These are phyloP conservation scores for Catenaria anguillulae DNA, from an alignment of 371 early-diverging fungal species.

Conservation along the genomic window DNA sequence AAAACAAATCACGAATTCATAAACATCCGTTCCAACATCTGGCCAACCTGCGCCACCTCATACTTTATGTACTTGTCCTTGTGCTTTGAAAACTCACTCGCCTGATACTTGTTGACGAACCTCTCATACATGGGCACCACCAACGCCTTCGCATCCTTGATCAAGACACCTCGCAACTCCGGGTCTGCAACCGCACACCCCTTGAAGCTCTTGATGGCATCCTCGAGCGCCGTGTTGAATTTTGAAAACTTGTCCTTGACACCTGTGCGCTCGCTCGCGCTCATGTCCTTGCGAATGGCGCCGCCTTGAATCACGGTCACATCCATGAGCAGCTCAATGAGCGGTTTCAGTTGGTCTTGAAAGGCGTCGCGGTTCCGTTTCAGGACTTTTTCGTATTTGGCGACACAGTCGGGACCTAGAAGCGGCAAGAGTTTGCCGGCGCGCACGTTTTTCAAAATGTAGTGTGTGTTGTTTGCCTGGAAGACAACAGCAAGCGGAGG, in stretches of 20 bases:
- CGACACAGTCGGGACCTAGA: not conserved
- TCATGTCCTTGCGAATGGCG: not conserved
- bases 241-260: conserved; percentile 6
- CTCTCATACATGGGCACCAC: conserved; percentile 5
- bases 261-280: not conserved
- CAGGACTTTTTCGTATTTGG: not conserved
- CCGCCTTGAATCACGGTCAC: conserved; percentile 3
- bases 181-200: conserved; percentile 1
- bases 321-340: not conserved
- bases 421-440: not conserved
- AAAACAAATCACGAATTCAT: not conserved
- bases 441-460: conserved; percentile 2
- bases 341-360: not conserved
- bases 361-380: not conserved
- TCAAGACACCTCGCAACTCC: not conserved
- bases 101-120: conserved; percentile 2
- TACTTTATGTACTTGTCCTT: conserved; percentile 6
- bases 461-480: conserved; percentile 4
- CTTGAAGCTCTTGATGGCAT: not conserved
- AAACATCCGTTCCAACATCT: not conserved
- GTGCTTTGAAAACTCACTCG: conserved; percentile 4
- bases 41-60: not conserved
- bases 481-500: not conserved
- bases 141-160: not conserved
- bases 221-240: conserved; percentile 1